Conservation (phyloP, 495 filamentous ascomycete genomes). For the Sabuloglossum arenarium region DNA sequence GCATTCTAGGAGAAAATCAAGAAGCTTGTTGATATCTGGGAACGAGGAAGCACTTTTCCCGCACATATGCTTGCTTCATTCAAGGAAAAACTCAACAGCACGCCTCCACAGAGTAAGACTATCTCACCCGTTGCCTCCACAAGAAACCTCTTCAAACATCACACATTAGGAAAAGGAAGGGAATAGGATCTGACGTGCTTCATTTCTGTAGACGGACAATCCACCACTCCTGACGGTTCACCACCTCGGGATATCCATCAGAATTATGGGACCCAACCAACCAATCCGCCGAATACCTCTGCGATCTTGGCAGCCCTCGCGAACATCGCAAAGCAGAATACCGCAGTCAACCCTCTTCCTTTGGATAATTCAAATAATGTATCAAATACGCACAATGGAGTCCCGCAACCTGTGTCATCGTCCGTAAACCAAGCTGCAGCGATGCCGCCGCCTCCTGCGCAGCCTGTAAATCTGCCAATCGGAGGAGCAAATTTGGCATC, state of each 20-base stretch:
- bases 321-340: slow-evolving; percentile 67
- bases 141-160: slow-evolving; percentile 10
- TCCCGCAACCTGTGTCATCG: slow-evolving; percentile 22
- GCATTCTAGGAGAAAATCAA: slow-evolving; percentile 77
- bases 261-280: slow-evolving; percentile 5
- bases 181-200: slow-evolving; percentile 13
- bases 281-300: slow-evolving; percentile 36
- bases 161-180: neutral
- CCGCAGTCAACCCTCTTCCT: slow-evolving; percentile 26
- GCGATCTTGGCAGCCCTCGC: slow-evolving; percentile 66
- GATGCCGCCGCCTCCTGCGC: slow-evolving; percentile 21
- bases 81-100: slow-evolving; percentile 58
- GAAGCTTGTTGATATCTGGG: slow-evolving; percentile 96
- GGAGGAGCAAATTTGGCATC: slow-evolving; percentile 28
- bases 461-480: slow-evolving; percentile 39
- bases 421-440: slow-evolving; percentile 27
- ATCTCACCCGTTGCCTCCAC: slow-evolving; percentile 1
- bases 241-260: slow-evolving; percentile 23
- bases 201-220: slow-evolving; percentile 32
- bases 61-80: slow-evolving; percentile 59
- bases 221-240: slow-evolving; percentile 63
- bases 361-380: slow-evolving; percentile 32
- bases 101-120: slow-evolving; percentile 42
- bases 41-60: slow-evolving; percentile 84
- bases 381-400: slow-evolving; percentile 27